These are phyloP conservation scores for Pyrenophora graminea DNA, from an alignment of 2,329 filamentous ascomycete species.

Conservation along the genomic window DNA sequence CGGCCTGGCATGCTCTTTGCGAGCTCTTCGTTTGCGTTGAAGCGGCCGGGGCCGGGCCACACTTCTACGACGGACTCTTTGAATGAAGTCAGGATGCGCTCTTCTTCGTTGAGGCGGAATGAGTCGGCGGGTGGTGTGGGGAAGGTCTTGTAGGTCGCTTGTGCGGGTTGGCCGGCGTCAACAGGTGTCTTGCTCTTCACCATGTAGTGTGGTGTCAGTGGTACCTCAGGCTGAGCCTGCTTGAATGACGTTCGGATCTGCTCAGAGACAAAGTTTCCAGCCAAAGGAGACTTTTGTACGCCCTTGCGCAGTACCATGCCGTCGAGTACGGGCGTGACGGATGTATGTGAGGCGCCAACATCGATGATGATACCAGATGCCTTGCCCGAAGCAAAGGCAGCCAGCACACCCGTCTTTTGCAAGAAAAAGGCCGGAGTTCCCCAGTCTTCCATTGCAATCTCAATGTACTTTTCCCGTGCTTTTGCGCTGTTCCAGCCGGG, in stretches of 20 bases:
- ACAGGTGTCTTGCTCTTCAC: conserved; percentile 86
- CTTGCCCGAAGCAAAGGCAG: conserved; percentile 91
- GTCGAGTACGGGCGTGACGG: conserved; percentile 89
- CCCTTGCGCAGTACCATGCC: conserved; percentile 90
- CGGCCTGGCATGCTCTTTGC: conserved; percentile 74
- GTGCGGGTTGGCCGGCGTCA: conserved; percentile 79
- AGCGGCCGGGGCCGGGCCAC: conserved; percentile 79
- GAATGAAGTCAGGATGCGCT: conserved; percentile 91
- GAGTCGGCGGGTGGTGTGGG: conserved; percentile 64
- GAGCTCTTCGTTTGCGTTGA: conserved; percentile 73
- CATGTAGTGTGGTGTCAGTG: conserved; percentile 82
- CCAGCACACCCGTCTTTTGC: conserved; percentile 83
- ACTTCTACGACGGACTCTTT: conserved; percentile 97
- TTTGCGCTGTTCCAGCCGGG: conserved; percentile 89
- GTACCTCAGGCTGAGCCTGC: conserved; percentile 68
- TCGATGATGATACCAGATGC: conserved; percentile 91
- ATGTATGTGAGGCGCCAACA: conserved; percentile 84
- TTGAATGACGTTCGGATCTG: conserved; percentile 83
- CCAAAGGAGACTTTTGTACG: conserved; percentile 81
- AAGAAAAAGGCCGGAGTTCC: conserved; percentile 94
- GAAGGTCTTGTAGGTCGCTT: conserved; percentile 75
- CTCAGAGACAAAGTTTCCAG: conserved; percentile 85
- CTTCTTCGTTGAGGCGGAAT: conserved; percentile 84
- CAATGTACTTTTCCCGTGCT: conserved; percentile 88
- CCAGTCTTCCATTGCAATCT: conserved; percentile 97